phyloP scores from a whole-genome alignment of 495 filamentous ascomycete genomes.

The Talaromyces stipitatus region DNA sequence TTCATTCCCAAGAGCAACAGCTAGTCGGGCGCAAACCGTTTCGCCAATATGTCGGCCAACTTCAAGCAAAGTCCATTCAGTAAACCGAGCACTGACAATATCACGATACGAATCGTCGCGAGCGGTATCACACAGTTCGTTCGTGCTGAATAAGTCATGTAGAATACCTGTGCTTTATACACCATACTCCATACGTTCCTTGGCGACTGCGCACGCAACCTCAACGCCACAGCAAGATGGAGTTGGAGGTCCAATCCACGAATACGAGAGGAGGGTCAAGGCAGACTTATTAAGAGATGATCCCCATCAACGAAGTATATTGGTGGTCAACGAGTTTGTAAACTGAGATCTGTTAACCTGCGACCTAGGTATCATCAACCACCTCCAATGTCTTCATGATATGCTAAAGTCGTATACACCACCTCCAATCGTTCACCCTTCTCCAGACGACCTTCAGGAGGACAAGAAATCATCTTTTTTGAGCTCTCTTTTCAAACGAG shows the following conservation, averaged over 20 bases:
- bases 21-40: background rate
- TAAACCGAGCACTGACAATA: background rate
- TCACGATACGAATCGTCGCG: background rate
- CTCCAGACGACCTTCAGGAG: conserved; percentile 58
- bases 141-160: background rate
- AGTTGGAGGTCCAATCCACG: conserved; percentile 62
- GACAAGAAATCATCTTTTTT: conserved; percentile 59
- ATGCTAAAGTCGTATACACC: conserved; percentile 68
- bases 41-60: background rate
- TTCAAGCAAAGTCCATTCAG: background rate
- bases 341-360: background rate
- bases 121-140: background rate
- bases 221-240: background rate
- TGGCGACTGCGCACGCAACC: background rate
- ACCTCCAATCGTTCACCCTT: conserved; percentile 68
- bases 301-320: conserved; percentile 77
- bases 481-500: conserved; percentile 57
- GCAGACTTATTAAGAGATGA: conserved; percentile 71
- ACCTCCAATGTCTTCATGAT: conserved; percentile 81
- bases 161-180: background rate
- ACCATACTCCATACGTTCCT: background rate
- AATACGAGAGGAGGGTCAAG: conserved; percentile 77
- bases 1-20: background rate
- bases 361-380: conserved; percentile 86
- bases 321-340: background rate